phyloP scores from a whole-genome alignment of 2,329 filamentous ascomycete species.

The Incumbomyces delicatus region DNA sequence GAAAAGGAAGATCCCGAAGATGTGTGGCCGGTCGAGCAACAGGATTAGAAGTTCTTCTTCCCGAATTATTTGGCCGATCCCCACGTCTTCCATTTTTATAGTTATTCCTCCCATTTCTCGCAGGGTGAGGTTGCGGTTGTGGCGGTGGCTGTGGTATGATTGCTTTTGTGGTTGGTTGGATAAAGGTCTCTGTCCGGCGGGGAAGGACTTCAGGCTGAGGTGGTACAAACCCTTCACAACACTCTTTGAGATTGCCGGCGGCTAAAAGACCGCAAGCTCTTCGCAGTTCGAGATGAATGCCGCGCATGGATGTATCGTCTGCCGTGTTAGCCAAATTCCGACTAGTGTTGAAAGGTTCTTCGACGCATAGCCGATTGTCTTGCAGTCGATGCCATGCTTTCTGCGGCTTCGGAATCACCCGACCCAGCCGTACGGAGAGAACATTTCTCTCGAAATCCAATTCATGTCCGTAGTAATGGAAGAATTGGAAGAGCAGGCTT shows the following conservation, averaged over 20 bases:
- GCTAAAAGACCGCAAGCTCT: slow-evolving; percentile 77
- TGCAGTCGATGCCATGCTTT: slow-evolving; percentile 77
- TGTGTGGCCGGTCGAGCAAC: slow-evolving; percentile 33
- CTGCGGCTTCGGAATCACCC: slow-evolving; percentile 65
- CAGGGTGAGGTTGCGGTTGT: slow-evolving; percentile 5
- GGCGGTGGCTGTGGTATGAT: slow-evolving; percentile 37
- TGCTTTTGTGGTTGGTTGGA: slow-evolving; percentile 45
- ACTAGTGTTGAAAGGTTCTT: slow-evolving; percentile 86
- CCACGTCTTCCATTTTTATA: slow-evolving; percentile 38
- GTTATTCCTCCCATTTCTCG: slow-evolving; percentile 34
- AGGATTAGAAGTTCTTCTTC: slow-evolving; percentile 49
- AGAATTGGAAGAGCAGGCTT: slow-evolving; percentile 87
- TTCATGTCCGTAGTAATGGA: slow-evolving; percentile 87
- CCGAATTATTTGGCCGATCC: slow-evolving; percentile 38
- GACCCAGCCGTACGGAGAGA: slow-evolving; percentile 75
- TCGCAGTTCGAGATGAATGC: slow-evolving; percentile 79
- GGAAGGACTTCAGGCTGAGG: slow-evolving; percentile 48
- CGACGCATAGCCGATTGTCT: slow-evolving; percentile 83
- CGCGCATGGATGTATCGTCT: slow-evolving; percentile 86
- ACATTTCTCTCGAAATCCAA: slow-evolving; percentile 79
- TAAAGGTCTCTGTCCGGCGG: slow-evolving; percentile 15
- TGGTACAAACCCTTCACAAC: slow-evolving; percentile 79
- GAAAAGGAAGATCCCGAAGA: slow-evolving; percentile 29
- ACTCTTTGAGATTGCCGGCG: slow-evolving; percentile 67
- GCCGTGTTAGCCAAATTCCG: slow-evolving; percentile 93